A percentile compares a stretch with the other conserved stretches of the same genome.
These are phyloP conservation scores for Phlegmacium glaucopus DNA, from an alignment of 768 basidiomycete genomes.

Conservation along the genomic window DNA sequence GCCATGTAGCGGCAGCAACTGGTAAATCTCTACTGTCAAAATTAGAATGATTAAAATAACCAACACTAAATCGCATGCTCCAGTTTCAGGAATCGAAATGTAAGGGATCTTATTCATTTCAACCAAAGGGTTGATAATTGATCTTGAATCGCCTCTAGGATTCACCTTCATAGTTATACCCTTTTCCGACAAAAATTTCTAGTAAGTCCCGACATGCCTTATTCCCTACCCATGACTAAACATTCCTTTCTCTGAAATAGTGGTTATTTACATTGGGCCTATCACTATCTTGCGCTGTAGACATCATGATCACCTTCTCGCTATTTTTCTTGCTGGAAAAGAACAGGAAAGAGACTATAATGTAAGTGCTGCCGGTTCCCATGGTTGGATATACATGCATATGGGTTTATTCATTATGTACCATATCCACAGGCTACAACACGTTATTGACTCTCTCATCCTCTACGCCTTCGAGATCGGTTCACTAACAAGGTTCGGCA, in stretches of 20 bases:
- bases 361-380: conserved; percentile 18
- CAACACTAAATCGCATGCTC: not conserved
- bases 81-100: conserved; percentile 12
- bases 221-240: not conserved
- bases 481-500: conserved; percentile 35
- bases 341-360: conserved; percentile 29
- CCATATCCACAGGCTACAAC: conserved; percentile 31
- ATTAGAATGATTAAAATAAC: not conserved
- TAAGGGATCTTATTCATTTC: not conserved
- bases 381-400: not conserved
- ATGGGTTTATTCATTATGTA: not conserved
- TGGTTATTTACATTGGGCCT: conserved; percentile 52
- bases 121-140: not conserved
- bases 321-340: conserved; percentile 36
- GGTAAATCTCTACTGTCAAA: conserved; percentile 13
- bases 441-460: conserved; percentile 39
- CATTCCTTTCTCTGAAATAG: conserved; percentile 26
- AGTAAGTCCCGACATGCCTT: conserved; percentile 4
- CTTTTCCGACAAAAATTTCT: conserved; percentile 3
- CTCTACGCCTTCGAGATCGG: conserved; percentile 49
- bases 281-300: conserved; percentile 41
- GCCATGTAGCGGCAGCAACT: conserved; percentile 21
- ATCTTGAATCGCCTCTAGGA: not conserved
- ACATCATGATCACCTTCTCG: conserved; percentile 39
- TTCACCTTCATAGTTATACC: conserved; percentile 2